Percentiles rank a stretch among this genome's conserved stretches.
These are phyloP conservation scores for Adiantum capillusveneris DNA, from an alignment of 75 land plant genomes.

Conservation along the genomic window DNA sequence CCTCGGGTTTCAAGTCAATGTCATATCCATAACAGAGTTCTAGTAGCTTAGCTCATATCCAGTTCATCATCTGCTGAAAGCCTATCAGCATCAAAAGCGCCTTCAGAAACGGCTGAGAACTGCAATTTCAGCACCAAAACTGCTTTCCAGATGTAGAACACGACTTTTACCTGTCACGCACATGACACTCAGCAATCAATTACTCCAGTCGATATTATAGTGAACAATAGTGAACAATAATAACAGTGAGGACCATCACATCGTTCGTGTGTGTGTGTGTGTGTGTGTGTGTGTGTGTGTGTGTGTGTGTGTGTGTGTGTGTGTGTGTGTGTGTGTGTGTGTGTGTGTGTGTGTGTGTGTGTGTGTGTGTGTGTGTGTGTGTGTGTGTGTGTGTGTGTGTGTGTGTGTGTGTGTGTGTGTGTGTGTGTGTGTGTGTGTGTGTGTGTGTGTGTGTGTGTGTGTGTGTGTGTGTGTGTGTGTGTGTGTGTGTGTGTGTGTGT, in stretches of 20 bases:
- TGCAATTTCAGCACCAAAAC: too few species aligned
- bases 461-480: background rate
- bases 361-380: constrained; percentile 6
- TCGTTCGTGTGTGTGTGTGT: background rate
- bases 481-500: background rate
- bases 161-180: too few species aligned
- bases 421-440: constrained; percentile 8
- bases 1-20: too few species aligned
- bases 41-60: too few species aligned
- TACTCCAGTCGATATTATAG: too few species aligned
- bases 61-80: too few species aligned
- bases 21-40: too few species aligned
- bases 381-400: constrained; percentile 7
- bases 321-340: constrained; percentile 3
- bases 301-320: constrained; percentile 3
- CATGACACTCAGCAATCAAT: too few species aligned
- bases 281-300: constrained; percentile 1
- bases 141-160: background rate
- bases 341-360: constrained; percentile 6
- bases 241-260: too few species aligned
- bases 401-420: constrained; percentile 8
- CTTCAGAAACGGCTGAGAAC: too few species aligned
- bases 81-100: too few species aligned
- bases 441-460: constrained; percentile 7
- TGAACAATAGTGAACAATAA: too few species aligned